Conservation (phyloP, 108 stramenopile genomes). For the Stephanodiscus minutulus region DNA sequence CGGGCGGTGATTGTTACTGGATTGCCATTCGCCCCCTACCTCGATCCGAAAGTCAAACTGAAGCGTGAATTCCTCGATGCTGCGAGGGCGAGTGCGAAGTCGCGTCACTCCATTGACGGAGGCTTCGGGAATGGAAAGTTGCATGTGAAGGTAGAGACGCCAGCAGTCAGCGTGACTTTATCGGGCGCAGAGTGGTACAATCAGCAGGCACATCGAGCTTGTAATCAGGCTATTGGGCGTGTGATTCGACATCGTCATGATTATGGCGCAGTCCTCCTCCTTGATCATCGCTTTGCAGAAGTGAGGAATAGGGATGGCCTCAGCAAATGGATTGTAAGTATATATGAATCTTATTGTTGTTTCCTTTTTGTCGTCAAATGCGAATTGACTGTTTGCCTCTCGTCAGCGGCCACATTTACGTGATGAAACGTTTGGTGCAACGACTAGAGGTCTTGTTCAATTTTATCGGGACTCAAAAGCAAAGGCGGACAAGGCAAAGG, state of each 20-base stretch:
- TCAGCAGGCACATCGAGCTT: conserved; percentile 95
- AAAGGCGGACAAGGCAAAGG: conserved; percentile 46
- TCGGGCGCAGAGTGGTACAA: conserved; percentile 97
- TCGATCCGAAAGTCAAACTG: conserved; percentile 93
- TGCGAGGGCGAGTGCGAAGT: conserved; percentile 45
- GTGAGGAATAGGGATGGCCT: conserved; percentile 70
- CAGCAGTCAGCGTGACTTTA: conserved; percentile 34
- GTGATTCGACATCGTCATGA: conserved; percentile 98
- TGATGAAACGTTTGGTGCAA: conserved; percentile 71
- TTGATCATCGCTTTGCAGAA: conserved; percentile 91
- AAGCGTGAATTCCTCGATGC: conserved; percentile 94
- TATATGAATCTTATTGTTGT: neutral
- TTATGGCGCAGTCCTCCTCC: conserved; percentile 94
- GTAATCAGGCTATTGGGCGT: conserved; percentile 98
- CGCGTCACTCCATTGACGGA: conserved; percentile 62
- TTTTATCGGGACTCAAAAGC: conserved; percentile 71
- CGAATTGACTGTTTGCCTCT: neutral
- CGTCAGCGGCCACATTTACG: conserved; percentile 63
- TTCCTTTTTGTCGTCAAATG: neutral
- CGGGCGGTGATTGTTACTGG: conserved; percentile 97
- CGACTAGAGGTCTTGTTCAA: conserved; percentile 54
- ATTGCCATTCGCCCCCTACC: conserved; percentile 93
- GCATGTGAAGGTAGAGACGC: neutral
- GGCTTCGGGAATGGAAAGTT: conserved; percentile 61
- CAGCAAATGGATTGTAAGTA: conserved; percentile 76